Base-by-base conservation (phyloP, 148 eudicot genomes). In the Amaranthus cruentus region DNA sequence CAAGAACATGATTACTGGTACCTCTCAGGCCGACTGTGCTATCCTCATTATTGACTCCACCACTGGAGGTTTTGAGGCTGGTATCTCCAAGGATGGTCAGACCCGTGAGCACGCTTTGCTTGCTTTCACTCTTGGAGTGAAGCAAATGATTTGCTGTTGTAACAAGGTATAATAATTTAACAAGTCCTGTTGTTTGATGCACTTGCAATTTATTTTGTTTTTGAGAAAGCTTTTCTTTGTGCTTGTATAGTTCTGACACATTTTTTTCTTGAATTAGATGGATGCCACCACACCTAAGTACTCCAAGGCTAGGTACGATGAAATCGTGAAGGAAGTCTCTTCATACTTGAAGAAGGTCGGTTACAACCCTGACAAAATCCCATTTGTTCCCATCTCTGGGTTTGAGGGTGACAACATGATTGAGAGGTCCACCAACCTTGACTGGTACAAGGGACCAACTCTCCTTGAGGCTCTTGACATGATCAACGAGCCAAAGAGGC, bases 31-130 rank as follows among this genome's bases (percentile, higher is more conserved):
- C 73, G 88, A 85, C 15, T 85, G 88, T 81, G 86, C 86, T 66
- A 80, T 85, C 54, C 88, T 85, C 55, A 85, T 85, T 38, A 85
- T 85, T 46, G 88, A 85, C 77, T 85, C 88, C 21, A 85, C 86
- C 68, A 83, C 88, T 63, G 88, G 88, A 64, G 88, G 88, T 81
- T 85, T 85, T 76, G 88, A 85, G 68, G 88, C 88, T 59, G 86
- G 86, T 80, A 85, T 85, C 56, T 85, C 88, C 18, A 85, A 85
- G 84, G 88, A 85, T 63, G 88, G 88, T 28, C 88, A 83, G 79
- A 85, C 88, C 55, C 88, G 88, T 83, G 88, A 85, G 86, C 88
- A 85, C 47, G 88, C 88, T 2, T 79, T 85, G 70, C 88, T 85
- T 73, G 84, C 88, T 51, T 85, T 85, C 84, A 85, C 88, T 55